Conservation (phyloP, 208 protist genomes). For the Dictyostelium gargantuum region DNA sequence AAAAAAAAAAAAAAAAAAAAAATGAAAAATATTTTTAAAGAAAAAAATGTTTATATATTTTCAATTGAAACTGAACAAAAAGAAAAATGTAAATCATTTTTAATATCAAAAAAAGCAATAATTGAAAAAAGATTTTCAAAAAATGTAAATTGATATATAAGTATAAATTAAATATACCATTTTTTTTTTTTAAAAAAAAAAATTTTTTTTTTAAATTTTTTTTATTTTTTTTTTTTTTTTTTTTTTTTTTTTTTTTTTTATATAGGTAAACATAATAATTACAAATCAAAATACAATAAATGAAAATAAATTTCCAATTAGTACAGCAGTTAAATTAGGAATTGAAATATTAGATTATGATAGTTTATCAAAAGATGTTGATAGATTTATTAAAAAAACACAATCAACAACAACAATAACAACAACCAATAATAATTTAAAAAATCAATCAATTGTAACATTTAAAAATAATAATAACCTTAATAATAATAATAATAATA, state of each 20-base stretch:
- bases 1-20: background rate
- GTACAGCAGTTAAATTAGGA: background rate
- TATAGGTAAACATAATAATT: conserved; percentile 30
- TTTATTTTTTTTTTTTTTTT: background rate
- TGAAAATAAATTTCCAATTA: conserved; percentile 42
- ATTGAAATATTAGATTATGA: background rate
- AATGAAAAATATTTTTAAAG: background rate
- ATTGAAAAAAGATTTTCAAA: conserved; percentile 43
- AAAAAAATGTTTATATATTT: conserved; percentile 1
- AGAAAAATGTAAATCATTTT: background rate
- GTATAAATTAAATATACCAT: too few relatives aligned
- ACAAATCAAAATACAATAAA: background rate
- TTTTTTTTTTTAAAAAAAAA: background rate
- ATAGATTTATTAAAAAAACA: background rate
- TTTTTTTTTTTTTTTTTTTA: background rate
- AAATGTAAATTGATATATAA: background rate
- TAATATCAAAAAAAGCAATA: background rate
- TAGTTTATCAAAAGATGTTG: background rate
- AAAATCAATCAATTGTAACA: background rate
- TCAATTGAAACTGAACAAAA: background rate
- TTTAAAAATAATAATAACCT: background rate
- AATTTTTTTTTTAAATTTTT: background rate
- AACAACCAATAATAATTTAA: background rate
- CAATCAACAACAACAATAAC: background rate
- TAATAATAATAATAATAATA: background rate